A percentile compares a stretch with the other conserved stretches of the same genome.
These are phyloP conservation scores for Rhizoclosmatium sp. DNA, from an alignment of 192 early-diverging fungal species.

Conservation along the genomic window DNA sequence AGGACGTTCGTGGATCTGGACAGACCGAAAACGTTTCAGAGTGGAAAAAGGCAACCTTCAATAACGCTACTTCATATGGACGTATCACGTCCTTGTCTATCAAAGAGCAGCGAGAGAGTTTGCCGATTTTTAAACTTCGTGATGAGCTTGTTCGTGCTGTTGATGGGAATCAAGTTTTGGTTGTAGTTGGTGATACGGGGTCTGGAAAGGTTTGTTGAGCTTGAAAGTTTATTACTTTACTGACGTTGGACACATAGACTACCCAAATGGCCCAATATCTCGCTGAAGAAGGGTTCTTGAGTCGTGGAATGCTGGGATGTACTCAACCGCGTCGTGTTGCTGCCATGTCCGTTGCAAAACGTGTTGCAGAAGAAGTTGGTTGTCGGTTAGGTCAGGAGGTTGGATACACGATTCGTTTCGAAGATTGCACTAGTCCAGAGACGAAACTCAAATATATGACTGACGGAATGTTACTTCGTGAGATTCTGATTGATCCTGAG, in stretches of 20 bases:
- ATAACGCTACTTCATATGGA: slow-evolving; percentile 90
- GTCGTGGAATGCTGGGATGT: slow-evolving; percentile 90
- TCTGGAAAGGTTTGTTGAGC: slow-evolving; percentile 76
- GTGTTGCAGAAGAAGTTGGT: slow-evolving; percentile 96
- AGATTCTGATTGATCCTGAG: slow-evolving; percentile 85
- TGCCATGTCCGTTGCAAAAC: slow-evolving; percentile 98
- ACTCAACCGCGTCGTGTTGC: slow-evolving; percentile 99
- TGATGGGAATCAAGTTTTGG: slow-evolving; percentile 72
- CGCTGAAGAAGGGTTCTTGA: slow-evolving; percentile 93
- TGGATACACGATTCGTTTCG: slow-evolving; percentile 98
- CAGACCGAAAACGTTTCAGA: slow-evolving; percentile 66
- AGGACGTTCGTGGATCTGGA: slow-evolving; percentile 82
- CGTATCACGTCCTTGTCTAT: slow-evolving; percentile 79
- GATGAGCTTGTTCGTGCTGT: slow-evolving; percentile 83
- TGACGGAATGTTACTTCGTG: slow-evolving; percentile 95
- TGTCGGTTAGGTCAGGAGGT: slow-evolving; percentile 92
- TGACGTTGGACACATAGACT: slow-evolving; percentile 53
- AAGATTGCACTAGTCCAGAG: slow-evolving; percentile 91
- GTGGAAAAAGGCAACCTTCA: slow-evolving; percentile 84
- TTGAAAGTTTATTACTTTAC: neutral
- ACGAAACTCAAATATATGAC: slow-evolving; percentile 99
- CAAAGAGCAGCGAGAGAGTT: slow-evolving; percentile 85
- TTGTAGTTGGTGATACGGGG: slow-evolving; percentile 96
- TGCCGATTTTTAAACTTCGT: slow-evolving; percentile 89
- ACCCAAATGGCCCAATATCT: slow-evolving; percentile 99